Base-by-base conservation (phyloP, 1,139 yeast species). In the Magnusiomyces ingens region DNA sequence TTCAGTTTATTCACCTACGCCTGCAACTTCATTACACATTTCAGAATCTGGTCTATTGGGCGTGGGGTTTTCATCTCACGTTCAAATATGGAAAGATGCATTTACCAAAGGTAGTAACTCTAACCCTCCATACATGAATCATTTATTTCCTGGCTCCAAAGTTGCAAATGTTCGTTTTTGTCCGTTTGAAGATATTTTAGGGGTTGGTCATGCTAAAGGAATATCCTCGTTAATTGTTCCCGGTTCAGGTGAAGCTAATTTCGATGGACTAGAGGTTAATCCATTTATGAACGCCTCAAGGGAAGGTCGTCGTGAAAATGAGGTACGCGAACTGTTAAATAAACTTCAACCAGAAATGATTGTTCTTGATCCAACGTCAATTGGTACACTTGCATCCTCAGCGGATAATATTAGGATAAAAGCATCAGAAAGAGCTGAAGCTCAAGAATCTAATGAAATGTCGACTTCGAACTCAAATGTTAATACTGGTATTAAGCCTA, bases 241-340 rank as follows among this genome's bases (percentile, higher is more conserved):
- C 41, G 99, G 99, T 42, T 76, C 98, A 50, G 99, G 99, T 75
- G 99, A 94, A 72, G 97, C 99, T 57, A 94, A 94, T 72, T 91
- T 80, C 67, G 99, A 94, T 74, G 91, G 99, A 1, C 73, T 90
- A 65, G 99, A 94, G 71, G 72, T 84, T 64, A 94, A 94, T 70
- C 99, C 99, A 58, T 94, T 78, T 72, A 96, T 89, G 71, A 80
- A 94, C 21, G 84, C 90, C 49, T 67, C 74, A 6, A 65, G 68
- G 50, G 85, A 88, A 68, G 97, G 91, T 71, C 84, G 99, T 75
- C 95, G 93, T 70, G 95, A 93, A 73, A 79, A 80, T 54, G 99
- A 94, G 75, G 96, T 94, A 47, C 81, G 94, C 66, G 73, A 85
- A 1, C 77, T 94, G 67, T 72, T 94, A 69, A 88, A 93, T 72